Base-by-base conservation (phyloP, 192 early-diverging fungal species). In the Backusella westeae region DNA sequence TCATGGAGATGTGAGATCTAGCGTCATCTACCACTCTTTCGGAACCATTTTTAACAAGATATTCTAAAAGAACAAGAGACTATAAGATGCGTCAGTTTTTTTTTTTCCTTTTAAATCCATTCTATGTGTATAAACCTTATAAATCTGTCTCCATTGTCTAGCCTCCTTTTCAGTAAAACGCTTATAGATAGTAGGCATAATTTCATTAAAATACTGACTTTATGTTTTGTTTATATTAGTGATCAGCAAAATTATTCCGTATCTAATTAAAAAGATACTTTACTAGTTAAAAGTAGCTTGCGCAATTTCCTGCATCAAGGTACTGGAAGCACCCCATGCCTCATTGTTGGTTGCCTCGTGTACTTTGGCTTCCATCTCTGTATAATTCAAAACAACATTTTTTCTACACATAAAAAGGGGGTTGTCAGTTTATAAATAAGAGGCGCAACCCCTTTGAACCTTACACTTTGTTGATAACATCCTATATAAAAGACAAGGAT, bases 331-430 rank as follows among this genome's bases (percentile, higher is more conserved):
- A 36, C 96, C 96, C 96, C 94, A 98, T 10, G 95, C 89, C 70
- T 99, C 96, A 73, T 93, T 92, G 75, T 92, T 96, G 3, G 96
- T 98, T 8, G 96, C 97, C 76, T 97, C 97, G 70, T 91, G 89
- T 59, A 95, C 94, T 75, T 96, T 95, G 72, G 92, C 89, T 87
- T 98, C 95, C 87, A 92, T 94, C 80, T 99, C 97, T 71, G 94
- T 93, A 83, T 93, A 91, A 80, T 98, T 94, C 86, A 97, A 89
- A 12, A 98, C 97, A 2, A 91, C 95, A 85, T 94, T 94, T 84
- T 94, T 94, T 39, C 82, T 87, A 72, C 19, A 49, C 32, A 23
- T 19, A 3, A 36, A 44, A 12, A 17, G 15, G 32, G 32, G 32
- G 46, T 23, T 8, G 6, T 69, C 34, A 35, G 19, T 67, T 34